Evolutionary conservation across 768 basidiomycete genomes (phyloP), one percentile per base, ranked within the genome.

Genomic region (Peribolospora kevripleyi): DNA sequence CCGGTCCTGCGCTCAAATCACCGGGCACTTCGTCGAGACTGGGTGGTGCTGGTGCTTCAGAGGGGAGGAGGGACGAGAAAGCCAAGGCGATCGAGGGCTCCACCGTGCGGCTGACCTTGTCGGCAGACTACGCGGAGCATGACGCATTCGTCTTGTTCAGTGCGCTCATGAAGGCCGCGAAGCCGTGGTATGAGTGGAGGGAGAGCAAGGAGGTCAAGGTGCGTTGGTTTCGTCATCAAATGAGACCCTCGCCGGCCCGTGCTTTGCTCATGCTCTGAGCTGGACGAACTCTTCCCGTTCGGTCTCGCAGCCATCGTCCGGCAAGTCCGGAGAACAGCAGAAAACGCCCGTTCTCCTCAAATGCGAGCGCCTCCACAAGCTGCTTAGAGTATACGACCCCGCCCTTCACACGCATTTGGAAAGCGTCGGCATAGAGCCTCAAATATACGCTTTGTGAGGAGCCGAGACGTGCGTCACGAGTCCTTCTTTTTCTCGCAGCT

Each of bases 371-470:
- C 76, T 97, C 45, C 88, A 95, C 2, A 73, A 70, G 38, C 69
- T 83, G 10, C 72, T 97, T 14, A 78, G 78, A 64, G 72, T 72
- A 36, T 76, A 83, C 38, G 93, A 98, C 67, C 85, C 85, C 13
- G 66, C 76, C 47, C 69, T 97, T 25, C 81, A 79, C 72, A 74
- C 76, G 57, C 73, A 75, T 52, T 71, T 98, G 70, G 80, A 84
- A 60, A 74, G 73, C 42, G 75, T 78, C 45, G 83, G 83, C 5
- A 80, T 97, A 46, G 93, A 98, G 66, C 88, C 90, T 4, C 93
- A 97, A 65, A 82, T 97, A 14, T 98, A 87, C 69, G 87, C 85
- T 55, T 88, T 97, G 82, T 88, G 68, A 66, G 25, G 25, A 25
- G 25, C 25, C 25, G 25, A 25, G 84, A 70, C 8, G 41, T 57